Base-by-base conservation (phyloP, 2,329 filamentous ascomycete genomes). In the Pseudogymnoascus sp. region DNA sequence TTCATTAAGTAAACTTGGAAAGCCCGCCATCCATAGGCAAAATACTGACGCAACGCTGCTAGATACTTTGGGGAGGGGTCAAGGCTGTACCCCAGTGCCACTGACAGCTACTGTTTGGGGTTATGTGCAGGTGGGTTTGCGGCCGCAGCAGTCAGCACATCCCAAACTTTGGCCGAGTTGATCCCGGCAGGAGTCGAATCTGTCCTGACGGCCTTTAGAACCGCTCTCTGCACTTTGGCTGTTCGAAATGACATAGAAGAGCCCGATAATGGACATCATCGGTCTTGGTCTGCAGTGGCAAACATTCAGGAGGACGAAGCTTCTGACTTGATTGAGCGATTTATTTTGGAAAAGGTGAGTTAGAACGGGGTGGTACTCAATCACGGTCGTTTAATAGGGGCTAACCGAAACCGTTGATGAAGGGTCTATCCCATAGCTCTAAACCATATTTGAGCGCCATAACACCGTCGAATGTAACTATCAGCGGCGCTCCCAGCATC, bases 101-200 rank as follows among this genome's bases (percentile, higher is more conserved):
- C n/a, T 10, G 50, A 56, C 5, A 56, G 50, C 28, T 56, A 56
- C n/a, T 56, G 31, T 34, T 18, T 56, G 10, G 71, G 71, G 34
- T 61, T 72, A n/a, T 72, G 71, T 62, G 71, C 69, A 1, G 71
- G 71, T 28, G 64, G 67, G 2, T 59, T 73, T 31, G 67, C 71
- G 16, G 70, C 71, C 4, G 70, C 69, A 1, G 70, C 70, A 3
- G 64, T 72, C 23, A 66, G 68, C 40, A 69, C 64, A 61, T 67
- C 67, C 60, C 63, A 62, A 10, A 70, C 38, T 61, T 53, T 64
- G 7, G 40, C 67, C 5, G 69, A 73, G 10, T 65, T 73, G 12
- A 61, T 72, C 23, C 67, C 69, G 1, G 18, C 64, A 12, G 71
- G 67, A n/a, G 66, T 73, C 25, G 65, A 71, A 38, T 66, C 69